These are phyloP conservation scores for Aspergillus saccharolyticus DNA, from an alignment of 495 filamentous ascomycete genomes.

Conservation along the genomic window DNA sequence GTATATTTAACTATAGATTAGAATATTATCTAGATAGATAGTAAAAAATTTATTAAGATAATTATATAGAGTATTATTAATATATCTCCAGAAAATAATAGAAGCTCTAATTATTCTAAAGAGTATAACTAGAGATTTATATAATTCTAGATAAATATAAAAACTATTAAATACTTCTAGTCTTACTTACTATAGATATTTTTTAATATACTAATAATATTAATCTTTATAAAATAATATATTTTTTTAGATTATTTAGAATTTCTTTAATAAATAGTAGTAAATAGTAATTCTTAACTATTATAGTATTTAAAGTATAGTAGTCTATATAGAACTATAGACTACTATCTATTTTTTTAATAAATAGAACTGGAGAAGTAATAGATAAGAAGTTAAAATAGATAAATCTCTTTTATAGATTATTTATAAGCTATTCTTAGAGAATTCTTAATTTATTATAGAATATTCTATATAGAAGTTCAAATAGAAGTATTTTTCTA, in stretches of 20 bases:
- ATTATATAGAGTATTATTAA: too few relatives aligned
- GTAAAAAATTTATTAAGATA: not conserved
- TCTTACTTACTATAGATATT: constrained; percentile 1
- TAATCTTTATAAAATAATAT: not conserved
- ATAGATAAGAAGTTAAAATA: too few relatives aligned
- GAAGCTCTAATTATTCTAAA: too few relatives aligned
- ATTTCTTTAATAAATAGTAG: not conserved
- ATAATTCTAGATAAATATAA: not conserved
- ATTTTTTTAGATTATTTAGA: constrained; percentile 4
- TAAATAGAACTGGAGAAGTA: too few relatives aligned
- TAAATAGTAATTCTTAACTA: not conserved
- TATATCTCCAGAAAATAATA: too few relatives aligned
- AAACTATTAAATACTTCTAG: not conserved
- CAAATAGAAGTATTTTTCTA: too few relatives aligned
- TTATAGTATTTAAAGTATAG: not conserved
- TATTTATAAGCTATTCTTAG: too few relatives aligned
- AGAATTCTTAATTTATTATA: too few relatives aligned
- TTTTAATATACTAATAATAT: not conserved
- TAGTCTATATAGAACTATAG: not conserved
- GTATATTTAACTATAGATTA: not conserved
- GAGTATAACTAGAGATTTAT: constrained; percentile 1
- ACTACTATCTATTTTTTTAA: too few relatives aligned
- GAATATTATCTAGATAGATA: not conserved
- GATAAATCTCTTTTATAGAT: too few relatives aligned
- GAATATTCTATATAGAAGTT: too few relatives aligned